A percentile compares a stretch with the other conserved stretches of the same genome.
phyloP scores from a whole-genome alignment of 208 protist species.

The Leishmania braziliensis region DNA sequence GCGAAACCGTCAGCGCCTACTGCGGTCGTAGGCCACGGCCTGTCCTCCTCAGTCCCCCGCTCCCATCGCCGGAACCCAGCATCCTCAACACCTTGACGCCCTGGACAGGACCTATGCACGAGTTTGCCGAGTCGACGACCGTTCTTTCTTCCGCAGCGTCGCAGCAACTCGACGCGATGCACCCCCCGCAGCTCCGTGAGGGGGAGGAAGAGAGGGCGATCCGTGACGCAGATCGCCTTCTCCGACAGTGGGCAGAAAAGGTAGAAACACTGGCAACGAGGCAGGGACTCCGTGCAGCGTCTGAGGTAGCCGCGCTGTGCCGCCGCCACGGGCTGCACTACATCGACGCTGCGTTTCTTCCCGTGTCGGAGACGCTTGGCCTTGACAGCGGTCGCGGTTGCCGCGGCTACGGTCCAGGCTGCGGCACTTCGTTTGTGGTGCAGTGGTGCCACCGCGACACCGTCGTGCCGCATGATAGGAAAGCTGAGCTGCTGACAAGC shows the following conservation, averaged over 20 bases:
- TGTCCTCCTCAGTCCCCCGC: not conserved
- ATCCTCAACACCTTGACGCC: not conserved
- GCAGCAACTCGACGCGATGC: not conserved
- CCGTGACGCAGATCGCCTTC: constrained; percentile 34
- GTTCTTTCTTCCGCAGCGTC: not conserved
- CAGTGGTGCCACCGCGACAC: constrained; percentile 32
- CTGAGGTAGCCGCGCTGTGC: constrained; percentile 46
- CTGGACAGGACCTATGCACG: constrained; percentile 41
- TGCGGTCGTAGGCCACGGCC: not conserved
- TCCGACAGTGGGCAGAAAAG: constrained; percentile 24
- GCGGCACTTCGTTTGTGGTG: constrained; percentile 23
- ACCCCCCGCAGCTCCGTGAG: constrained; percentile 9
- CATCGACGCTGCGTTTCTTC: constrained; percentile 52
- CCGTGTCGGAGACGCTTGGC: constrained; percentile 47
- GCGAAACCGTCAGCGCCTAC: not conserved
- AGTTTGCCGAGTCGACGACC: constrained; percentile 3
- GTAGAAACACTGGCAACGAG: constrained; percentile 24
- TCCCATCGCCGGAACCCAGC: not conserved
- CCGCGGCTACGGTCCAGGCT: constrained; percentile 20
- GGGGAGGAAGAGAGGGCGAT: constrained; percentile 22
- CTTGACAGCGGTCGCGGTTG: constrained; percentile 16
- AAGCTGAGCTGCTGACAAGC: constrained; percentile 27
- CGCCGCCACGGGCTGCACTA: constrained; percentile 46
- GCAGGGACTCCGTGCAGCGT: constrained; percentile 8
- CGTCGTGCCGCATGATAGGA: constrained; percentile 18